Evolutionary conservation across 169 alveolate genomes (phyloP).

Genomic region (Cyclospora cayetanensis): DNA sequence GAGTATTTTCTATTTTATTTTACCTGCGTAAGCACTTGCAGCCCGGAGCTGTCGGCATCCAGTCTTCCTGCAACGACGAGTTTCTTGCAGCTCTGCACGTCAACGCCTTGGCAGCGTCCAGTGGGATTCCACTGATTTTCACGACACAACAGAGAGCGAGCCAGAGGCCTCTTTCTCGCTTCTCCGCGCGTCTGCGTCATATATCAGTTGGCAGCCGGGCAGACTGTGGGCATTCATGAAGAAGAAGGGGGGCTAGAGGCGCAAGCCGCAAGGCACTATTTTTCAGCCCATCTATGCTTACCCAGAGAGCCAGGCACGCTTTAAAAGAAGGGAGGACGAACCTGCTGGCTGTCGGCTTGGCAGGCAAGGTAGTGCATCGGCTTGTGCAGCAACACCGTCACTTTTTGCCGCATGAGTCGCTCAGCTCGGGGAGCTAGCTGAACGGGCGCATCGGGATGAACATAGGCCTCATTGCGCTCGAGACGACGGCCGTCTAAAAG

Average conservation of each 20-base stretch:
- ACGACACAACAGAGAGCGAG: neutral
- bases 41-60: constrained; percentile 47
- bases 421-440: constrained; percentile 64
- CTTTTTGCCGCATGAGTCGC: constrained; percentile 7
- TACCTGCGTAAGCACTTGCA: constrained; percentile 53
- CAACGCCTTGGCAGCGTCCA: neutral
- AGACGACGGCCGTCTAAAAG: neutral
- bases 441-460: neutral
- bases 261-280: too few relatives aligned
- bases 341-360: constrained; percentile 12
- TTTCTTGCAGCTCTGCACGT: constrained; percentile 2
- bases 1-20: too few relatives aligned
- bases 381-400: constrained; percentile 64
- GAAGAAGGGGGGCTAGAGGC: too few relatives aligned
- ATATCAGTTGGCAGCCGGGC: too few relatives aligned
- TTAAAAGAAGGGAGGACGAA: neutral
- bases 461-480: neutral
- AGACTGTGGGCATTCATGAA: too few relatives aligned
- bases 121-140: neutral
- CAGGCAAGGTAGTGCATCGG: constrained; percentile 57
- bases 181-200: neutral
- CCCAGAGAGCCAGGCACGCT: neutral
- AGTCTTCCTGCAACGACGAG: constrained; percentile 26
- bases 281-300: too few relatives aligned
- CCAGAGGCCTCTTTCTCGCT: neutral